Conservation (phyloP, 2,329 filamentous ascomycete species). For the Hawksworthiomyces lignivorus region DNA sequence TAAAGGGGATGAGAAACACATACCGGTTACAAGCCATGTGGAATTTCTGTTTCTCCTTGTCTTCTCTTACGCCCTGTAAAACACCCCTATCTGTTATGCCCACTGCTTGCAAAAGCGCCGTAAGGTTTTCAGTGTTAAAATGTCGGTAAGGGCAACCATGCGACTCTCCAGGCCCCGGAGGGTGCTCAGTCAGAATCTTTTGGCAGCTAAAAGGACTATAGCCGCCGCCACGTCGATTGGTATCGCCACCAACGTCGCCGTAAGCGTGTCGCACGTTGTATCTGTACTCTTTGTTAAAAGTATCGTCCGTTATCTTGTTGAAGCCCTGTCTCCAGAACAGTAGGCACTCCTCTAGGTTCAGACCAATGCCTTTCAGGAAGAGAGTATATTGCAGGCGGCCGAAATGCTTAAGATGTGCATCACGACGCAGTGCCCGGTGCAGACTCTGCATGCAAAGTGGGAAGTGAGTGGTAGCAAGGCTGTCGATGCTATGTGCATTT, state of each 20-base stretch:
- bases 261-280: conserved; percentile 96
- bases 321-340: conserved; percentile 87
- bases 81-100: conserved; percentile 74
- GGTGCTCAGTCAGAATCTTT: conserved; percentile 84
- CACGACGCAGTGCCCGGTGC: conserved; percentile 76
- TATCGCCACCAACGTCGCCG: conserved; percentile 89
- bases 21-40: conserved; percentile 93
- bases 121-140: conserved; percentile 81
- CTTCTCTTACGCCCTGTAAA: conserved; percentile 74
- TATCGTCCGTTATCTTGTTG: conserved; percentile 81
- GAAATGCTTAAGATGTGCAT: conserved; percentile 87
- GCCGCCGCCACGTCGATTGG: conserved; percentile 75
- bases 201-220: conserved; percentile 93
- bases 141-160: conserved; percentile 97
- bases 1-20: conserved; percentile 20
- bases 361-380: conserved; percentile 91
- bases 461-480: conserved; percentile 71
- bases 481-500: conserved; percentile 71
- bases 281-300: conserved; percentile 94
- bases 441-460: conserved; percentile 92
- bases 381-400: conserved; percentile 91
- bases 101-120: conserved; percentile 64
- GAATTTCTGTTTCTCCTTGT: conserved; percentile 80
- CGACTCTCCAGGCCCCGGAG: conserved; percentile 76
- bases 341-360: conserved; percentile 85